Evolutionary conservation across 352 stramenopile genomes (phyloP), one percentile per base, ranked within the genome.

Genomic region (Globisporangium lucens): DNA sequence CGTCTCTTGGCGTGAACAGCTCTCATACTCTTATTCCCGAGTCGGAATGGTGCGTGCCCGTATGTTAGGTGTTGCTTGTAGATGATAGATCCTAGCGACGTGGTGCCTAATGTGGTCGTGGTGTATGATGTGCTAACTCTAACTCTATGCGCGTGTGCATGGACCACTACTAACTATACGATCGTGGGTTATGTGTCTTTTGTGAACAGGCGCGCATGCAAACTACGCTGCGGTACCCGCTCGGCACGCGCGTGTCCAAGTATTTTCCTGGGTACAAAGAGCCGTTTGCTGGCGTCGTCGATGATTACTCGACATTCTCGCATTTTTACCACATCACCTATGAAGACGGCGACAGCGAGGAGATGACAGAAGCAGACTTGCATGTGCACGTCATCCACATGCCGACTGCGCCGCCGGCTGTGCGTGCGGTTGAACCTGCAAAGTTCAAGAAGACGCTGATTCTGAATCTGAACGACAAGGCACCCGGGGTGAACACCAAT

Each of bases 361-460:
- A 93, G 64, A 93, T 93, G 85, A 91, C 83, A 1, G 85, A 93
- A 63, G 75, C 83, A 20, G 85, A 93, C 52, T 71, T 93, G 22
- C 72, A 87, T 27, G 56, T 38, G 9, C 67, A 93, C 58, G 77
- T 82, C 12, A 29, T 74, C 15, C 61, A 49, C n/a, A 10, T 72
- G 15, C 74, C 71, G 38, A 73, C 41, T 7, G 22, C 10, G 12
- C 59, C 10, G 12, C 59, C 35, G 12, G 15, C 43, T 8, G 63
- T 6, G 2, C 24, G 17, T 20, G 15, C 15, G 17, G 4, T n/a
- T 20, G 70, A 73, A 56, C 36, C 65, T 22, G 10, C 67, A 35
- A 74, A 76, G 51, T 24, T n/a, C 30, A 68, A 52, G 46, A 77
- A 74, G 47, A 70, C 65, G 4, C 72, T 75, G 72, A 70, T 83